Evolutionary conservation across 306 rosid species (phyloP), one percentile per base, ranked within the genome.

Genomic region (Adenanthera pavonina): DNA sequence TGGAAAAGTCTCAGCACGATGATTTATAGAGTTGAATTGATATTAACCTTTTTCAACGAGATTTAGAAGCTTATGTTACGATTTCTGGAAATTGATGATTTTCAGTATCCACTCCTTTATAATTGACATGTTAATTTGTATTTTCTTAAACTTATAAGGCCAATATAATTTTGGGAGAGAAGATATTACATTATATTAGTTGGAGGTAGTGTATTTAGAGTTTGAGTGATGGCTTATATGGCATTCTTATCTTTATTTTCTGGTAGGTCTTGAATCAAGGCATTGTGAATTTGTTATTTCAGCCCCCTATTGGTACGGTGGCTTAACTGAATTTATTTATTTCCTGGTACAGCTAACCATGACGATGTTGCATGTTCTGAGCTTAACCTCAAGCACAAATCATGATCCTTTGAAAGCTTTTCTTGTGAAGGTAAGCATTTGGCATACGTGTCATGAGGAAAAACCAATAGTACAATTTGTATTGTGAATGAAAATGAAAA

Each of bases 291-390:
- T 67, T 71, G 57, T 52, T 54, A 30, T 53, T 78, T 47, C 65
- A 48, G 62, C 51, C 47, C 53, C 56, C 33, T 78, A 72, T 73
- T 59, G 83, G 11, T 79, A 15, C 52, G 35, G 48, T 44, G 76
- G 67, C 36, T 35, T 71, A 53, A 71, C 53, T 74, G 44, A 80
- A 73, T 49, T 72, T 34, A 40, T 77, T 69, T 62, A 56, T 81
- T 53, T 79, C 46, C 66, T 76, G 40, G 34, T 85, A 88, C 94
- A 95, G 99, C 64, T 95, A 73, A 93, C 94, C 84, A 87, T 88
- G 86, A 93, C 99, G 61, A 85, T 95, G 93, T 83, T 95, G 77
- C 99, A 95, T 49, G 77, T 92, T 88, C 92, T 93, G 79, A 84
- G 89, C 86, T 89, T 93, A 34, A 80, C 91, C 53, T 87, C 95